Evolutionary conservation across 2,329 filamentous ascomycete species (phyloP).

Genomic region (Fusarium mangiferae): DNA sequence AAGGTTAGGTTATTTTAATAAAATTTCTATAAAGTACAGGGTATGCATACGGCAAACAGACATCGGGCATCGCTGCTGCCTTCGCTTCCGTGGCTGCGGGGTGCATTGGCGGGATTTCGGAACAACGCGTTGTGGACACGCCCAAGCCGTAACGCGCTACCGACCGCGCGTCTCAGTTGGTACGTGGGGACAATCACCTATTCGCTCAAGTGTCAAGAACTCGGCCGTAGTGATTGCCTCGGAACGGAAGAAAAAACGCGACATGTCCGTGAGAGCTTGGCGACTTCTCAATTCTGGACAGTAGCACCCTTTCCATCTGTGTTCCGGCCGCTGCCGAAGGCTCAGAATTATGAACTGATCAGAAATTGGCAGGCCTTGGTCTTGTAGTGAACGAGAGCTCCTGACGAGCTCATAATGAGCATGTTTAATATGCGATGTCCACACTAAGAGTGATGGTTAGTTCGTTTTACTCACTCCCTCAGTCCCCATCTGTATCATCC

Average conservation of each 20-base stretch:
- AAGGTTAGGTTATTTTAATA: too few relatives aligned
- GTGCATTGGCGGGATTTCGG: not conserved
- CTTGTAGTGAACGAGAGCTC: not conserved
- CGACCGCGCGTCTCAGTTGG: not conserved
- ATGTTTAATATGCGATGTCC: not conserved
- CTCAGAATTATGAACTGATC: not conserved
- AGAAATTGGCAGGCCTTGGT: not conserved
- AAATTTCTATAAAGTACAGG: too few relatives aligned
- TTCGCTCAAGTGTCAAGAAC: not conserved
- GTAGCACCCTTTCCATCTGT: not conserved
- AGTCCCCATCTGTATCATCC: not conserved
- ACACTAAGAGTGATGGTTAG: not conserved
- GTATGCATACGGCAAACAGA: too few relatives aligned
- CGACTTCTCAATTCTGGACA: not conserved
- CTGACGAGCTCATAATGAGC: not conserved
- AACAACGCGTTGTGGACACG: not conserved
- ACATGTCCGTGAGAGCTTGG: not conserved
- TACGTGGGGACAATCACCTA: slow-evolving; percentile 3
- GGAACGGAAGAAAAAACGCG: not conserved
- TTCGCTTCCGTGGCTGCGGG: not conserved
- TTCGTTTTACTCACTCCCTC: not conserved
- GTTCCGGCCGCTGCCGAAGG: not conserved
- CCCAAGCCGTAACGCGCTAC: not conserved
- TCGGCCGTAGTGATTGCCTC: not conserved
- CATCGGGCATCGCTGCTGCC: too few relatives aligned